These are phyloP conservation scores for Hirsutella rhossiliensis DNA, from an alignment of 2,329 filamentous ascomycete species.

Conservation along the genomic window DNA sequence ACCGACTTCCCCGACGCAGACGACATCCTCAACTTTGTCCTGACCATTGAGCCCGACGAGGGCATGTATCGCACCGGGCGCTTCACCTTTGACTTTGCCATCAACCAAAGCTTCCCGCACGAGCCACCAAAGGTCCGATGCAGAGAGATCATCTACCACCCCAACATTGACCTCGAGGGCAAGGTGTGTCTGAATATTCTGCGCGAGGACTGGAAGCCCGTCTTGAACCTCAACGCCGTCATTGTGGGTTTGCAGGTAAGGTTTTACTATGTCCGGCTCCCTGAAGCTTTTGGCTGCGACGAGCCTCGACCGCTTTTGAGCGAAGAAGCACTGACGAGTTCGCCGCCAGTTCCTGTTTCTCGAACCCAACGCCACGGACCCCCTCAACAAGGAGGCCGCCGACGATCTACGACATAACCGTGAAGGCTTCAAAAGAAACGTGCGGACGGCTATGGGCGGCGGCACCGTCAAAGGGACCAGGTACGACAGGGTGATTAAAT, in stretches of 20 bases:
- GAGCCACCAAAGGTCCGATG: slow-evolving; percentile 96
- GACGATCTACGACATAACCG: slow-evolving; percentile 79
- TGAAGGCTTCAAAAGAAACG: slow-evolving; percentile 86
- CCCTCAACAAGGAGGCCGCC: slow-evolving; percentile 96
- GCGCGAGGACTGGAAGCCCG: slow-evolving; percentile 97
- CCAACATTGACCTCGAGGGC: slow-evolving; percentile 94
- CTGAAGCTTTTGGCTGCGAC: no score
- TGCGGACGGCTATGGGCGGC: slow-evolving; percentile 71
- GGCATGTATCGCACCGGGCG: slow-evolving; percentile 75
- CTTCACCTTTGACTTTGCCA: slow-evolving; percentile 84
- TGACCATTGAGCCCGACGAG: slow-evolving; percentile 77
- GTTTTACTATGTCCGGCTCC: no score
- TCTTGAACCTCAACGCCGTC: slow-evolving; percentile 90
- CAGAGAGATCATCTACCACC: slow-evolving; percentile 97
- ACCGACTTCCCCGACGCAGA: slow-evolving; percentile 72
- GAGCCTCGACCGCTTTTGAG: no score
- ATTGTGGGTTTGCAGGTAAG: slow-evolving; percentile 80
- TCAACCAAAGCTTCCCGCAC: slow-evolving; percentile 92
- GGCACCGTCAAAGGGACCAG: slow-evolving; percentile 58
- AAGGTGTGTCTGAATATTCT: slow-evolving; percentile 98
- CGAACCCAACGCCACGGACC: slow-evolving; percentile 92
- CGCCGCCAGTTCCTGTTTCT: slow-evolving; percentile 90
- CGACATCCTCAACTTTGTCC: slow-evolving; percentile 74
- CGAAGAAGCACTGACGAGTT: neutral
- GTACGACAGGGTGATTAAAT: slow-evolving; percentile 58